These are phyloP conservation scores for Gryganskiella cystojenkinii DNA, from an alignment of 192 early-diverging fungal species.

Conservation along the genomic window DNA sequence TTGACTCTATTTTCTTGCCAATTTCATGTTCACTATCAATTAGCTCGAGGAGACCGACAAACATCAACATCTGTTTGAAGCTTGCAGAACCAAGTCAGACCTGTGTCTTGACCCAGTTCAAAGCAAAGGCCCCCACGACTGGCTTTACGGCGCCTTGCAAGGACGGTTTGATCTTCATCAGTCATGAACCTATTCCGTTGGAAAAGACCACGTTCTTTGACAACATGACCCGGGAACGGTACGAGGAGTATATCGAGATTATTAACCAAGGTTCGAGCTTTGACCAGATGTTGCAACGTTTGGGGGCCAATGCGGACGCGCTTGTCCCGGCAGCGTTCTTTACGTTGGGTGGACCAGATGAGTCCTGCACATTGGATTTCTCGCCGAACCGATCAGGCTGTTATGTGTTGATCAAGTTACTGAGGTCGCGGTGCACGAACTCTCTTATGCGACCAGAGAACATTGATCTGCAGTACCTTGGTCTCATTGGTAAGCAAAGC, in stretches of 20 bases:
- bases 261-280: slow-evolving; percentile 11
- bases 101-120: slow-evolving; percentile 58
- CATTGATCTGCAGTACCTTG: slow-evolving; percentile 68
- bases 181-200: slow-evolving; percentile 58
- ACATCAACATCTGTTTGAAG: slow-evolving; percentile 53
- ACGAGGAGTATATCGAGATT: slow-evolving; percentile 27
- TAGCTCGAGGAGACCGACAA: slow-evolving; percentile 47
- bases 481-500: slow-evolving; percentile 52
- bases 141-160: slow-evolving; percentile 68
- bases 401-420: slow-evolving; percentile 61
- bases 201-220: slow-evolving; percentile 46
- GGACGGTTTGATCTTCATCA: slow-evolving; percentile 64
- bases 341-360: slow-evolving; percentile 25
- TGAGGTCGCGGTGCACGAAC: slow-evolving; percentile 50
- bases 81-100: slow-evolving; percentile 33
- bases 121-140: slow-evolving; percentile 58
- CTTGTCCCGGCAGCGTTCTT: slow-evolving; percentile 41
- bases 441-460: slow-evolving; percentile 53
- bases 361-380: slow-evolving; percentile 35
- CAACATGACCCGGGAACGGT: slow-evolving; percentile 38
- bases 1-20: not conserved
- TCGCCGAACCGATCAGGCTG: slow-evolving; percentile 58
- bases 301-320: slow-evolving; percentile 29
- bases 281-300: slow-evolving; percentile 4
- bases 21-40: not conserved